These are phyloP conservation scores for Russula dissimulans DNA, from an alignment of 768 basidiomycete species.

Conservation along the genomic window DNA sequence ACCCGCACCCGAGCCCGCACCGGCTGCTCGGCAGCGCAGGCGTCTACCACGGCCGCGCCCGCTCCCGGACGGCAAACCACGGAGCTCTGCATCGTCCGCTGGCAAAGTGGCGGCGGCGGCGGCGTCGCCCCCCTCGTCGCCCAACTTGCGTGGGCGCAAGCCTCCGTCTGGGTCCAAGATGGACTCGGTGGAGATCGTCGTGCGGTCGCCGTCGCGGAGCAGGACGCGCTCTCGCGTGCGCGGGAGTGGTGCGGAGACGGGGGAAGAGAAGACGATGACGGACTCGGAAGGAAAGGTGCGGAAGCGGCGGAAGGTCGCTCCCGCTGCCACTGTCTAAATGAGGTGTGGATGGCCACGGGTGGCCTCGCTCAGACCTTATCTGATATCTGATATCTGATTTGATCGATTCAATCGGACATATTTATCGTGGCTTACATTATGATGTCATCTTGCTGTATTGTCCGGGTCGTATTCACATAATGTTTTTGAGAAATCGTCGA, in stretches of 20 bases:
- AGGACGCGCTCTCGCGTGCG: slow-evolving; percentile 9
- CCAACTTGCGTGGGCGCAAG: slow-evolving; percentile 6
- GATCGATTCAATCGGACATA: background rate
- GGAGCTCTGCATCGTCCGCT: background rate
- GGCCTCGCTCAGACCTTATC: too few species aligned
- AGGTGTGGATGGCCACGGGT: background rate
- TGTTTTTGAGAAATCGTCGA: too few species aligned
- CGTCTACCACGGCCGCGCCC: background rate
- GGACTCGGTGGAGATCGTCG: slow-evolving; percentile 10
- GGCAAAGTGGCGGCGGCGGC: background rate
- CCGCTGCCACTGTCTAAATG: background rate
- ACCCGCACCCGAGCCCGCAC: background rate
- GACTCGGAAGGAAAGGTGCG: slow-evolving; percentile 4
- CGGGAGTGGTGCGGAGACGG: slow-evolving; percentile 6
- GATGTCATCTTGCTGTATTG: background rate
- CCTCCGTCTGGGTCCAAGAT: slow-evolving; percentile 1
- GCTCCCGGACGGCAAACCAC: background rate
- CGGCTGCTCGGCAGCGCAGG: background rate
- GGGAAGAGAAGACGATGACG: slow-evolving; percentile 10
- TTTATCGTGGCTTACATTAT: background rate
- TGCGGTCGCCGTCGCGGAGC: slow-evolving; percentile 13
- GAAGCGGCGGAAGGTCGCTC: slow-evolving; percentile 10
- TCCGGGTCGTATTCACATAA: too few species aligned
- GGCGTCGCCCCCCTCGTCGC: background rate
- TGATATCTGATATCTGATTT: too few species aligned